These are phyloP conservation scores for Trichoderma lentiforme DNA, from an alignment of 2,329 filamentous ascomycete genomes.

Conservation along the genomic window DNA sequence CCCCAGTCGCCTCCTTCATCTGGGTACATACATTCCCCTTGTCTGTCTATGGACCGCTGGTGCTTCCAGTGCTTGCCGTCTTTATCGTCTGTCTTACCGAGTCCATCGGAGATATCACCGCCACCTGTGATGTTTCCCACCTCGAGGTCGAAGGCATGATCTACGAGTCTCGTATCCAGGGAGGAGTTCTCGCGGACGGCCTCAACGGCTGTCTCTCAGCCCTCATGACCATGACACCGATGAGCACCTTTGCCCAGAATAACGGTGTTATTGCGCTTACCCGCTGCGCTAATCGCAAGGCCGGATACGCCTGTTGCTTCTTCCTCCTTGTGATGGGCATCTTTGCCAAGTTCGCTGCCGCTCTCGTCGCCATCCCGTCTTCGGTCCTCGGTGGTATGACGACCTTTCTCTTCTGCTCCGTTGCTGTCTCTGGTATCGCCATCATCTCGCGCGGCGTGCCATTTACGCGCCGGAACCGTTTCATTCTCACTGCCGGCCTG, in stretches of 20 bases:
- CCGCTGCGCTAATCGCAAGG: constrained; percentile 74
- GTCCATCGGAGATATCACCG: constrained; percentile 76
- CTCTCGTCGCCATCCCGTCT: constrained; percentile 71
- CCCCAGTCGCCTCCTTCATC: constrained; percentile 70
- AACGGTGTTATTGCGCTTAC: constrained; percentile 82
- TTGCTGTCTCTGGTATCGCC: constrained; percentile 72
- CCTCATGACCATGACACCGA: constrained; percentile 75
- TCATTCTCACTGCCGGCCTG: constrained; percentile 74
- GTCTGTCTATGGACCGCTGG: constrained; percentile 67
- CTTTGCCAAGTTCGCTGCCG: constrained; percentile 78
- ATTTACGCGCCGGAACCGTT: constrained; percentile 77
- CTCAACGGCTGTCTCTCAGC: constrained; percentile 71
- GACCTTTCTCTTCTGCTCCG: constrained; percentile 75
- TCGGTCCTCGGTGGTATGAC: constrained; percentile 69
- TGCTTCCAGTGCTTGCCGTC: constrained; percentile 66
- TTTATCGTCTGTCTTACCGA: constrained; percentile 75
- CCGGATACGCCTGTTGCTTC: constrained; percentile 72
- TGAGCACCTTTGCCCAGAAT: constrained; percentile 80
- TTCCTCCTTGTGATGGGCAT: constrained; percentile 79
- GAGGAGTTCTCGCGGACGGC: constrained; percentile 74
- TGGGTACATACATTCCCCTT: constrained; percentile 78
- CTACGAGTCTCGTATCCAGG: constrained; percentile 76
- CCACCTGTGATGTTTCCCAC: constrained; percentile 75
- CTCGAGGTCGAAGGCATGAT: constrained; percentile 68
- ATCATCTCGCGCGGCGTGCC: constrained; percentile 67